Base-by-base conservation (phyloP, 1,284 basidiomycete species). In the Trichosporon faecale region DNA sequence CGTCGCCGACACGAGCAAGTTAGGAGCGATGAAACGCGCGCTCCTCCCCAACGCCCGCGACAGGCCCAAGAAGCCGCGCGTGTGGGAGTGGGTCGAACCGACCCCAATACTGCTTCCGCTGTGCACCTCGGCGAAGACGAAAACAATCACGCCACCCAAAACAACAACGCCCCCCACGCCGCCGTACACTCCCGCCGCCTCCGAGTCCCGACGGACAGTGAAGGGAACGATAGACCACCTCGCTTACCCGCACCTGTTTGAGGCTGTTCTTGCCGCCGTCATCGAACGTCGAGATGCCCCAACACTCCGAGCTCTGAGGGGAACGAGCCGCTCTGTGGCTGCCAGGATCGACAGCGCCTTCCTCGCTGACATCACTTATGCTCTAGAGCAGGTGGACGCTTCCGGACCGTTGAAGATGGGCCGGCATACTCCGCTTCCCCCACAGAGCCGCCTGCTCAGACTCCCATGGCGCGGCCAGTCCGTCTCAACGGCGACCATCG, bases 231-330 rank as follows among this genome's bases (percentile, higher is more conserved):
- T 61, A 14, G 57, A 61, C 29, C 57, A 61, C 27, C 29, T 33
- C 57, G 57, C 57, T 1, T 61, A 61, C 57, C 57, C 57, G 29
- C 57, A 61, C 14, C 21, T 61, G 21, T 61, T 61, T 18, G 57
- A 61, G 57, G 57, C 57, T 6, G 23, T 61, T 2, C 23, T 61
- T 6, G 4, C 27, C 12, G 23, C 18, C 18, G 29, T 61, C 27
- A 61, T 61, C 27, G 57, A 31, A 9, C 3, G 27, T 7, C 57
- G 57, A 3, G 57, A 61, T n/a, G 27, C 57, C 1, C 7, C 57
- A 16, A 61, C 57, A 3, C 57, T 61, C 16, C 29, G 57, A 2
- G 57, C 57, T 16, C 29, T 61, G 14, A 16, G 57, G 18, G 57
- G 21, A 3, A 61, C 57, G 6, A n/a, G 27, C 31, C 57, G 29